Conservation (phyloP, 2,329 filamentous ascomycete genomes). For the Xylariales sp. region DNA sequence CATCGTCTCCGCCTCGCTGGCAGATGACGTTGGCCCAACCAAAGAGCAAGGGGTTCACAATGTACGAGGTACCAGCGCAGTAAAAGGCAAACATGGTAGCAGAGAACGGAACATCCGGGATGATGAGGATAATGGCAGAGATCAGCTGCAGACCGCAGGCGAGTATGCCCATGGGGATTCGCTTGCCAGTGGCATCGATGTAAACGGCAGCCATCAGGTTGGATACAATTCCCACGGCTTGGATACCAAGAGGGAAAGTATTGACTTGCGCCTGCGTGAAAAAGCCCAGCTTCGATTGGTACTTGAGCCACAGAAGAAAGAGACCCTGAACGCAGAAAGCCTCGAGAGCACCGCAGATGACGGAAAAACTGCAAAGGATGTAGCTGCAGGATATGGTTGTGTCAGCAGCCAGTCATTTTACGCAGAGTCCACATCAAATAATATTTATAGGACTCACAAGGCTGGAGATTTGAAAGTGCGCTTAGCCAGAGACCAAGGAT, state of each 20-base stretch:
- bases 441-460: too few species aligned
- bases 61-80: slow-evolving; percentile 31
- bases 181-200: slow-evolving; percentile 6
- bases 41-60: slow-evolving; percentile 32
- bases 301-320: slow-evolving; percentile 21
- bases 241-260: slow-evolving; percentile 30
- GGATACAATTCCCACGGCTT: slow-evolving; percentile 31
- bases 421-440: too few species aligned
- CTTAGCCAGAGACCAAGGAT: slow-evolving; percentile 20
- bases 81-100: slow-evolving; percentile 32
- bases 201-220: slow-evolving; percentile 27
- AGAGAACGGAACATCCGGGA: slow-evolving; percentile 23
- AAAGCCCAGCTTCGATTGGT: slow-evolving; percentile 9
- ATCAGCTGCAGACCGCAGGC: slow-evolving; percentile 27
- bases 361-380: slow-evolving; percentile 32
- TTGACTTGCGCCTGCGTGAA: slow-evolving; percentile 25
- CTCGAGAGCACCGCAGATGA: slow-evolving; percentile 28
- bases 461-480: slow-evolving; percentile 20
- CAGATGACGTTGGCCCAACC: slow-evolving; percentile 33
- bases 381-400: too few species aligned
- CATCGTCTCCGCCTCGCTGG: slow-evolving; percentile 33
- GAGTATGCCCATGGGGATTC: slow-evolving; percentile 28
- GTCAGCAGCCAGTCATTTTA: too few species aligned
- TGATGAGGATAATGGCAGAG: slow-evolving; percentile 25
- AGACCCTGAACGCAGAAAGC: slow-evolving; percentile 20